These are phyloP conservation scores for Kluyveromyces siamensis DNA, from an alignment of 805 yeast genomes.

Conservation along the genomic window DNA sequence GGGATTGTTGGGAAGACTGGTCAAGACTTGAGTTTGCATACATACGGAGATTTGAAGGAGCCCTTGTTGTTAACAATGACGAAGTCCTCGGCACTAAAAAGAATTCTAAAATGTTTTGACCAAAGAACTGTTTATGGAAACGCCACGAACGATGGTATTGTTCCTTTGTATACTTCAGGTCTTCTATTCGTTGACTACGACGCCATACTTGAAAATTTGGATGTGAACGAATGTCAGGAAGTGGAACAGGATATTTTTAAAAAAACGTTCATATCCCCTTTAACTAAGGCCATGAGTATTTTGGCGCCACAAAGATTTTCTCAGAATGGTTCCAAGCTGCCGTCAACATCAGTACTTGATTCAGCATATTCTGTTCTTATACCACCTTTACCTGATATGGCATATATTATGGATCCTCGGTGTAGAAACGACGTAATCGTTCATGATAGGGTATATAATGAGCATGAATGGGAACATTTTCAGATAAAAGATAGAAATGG, in stretches of 20 bases:
- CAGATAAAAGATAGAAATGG: conserved; percentile 7
- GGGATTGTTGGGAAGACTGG: conserved; percentile 81
- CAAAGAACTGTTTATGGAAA: conserved; percentile 71
- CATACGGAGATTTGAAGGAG: conserved; percentile 31
- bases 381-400: conserved; percentile 60
- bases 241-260: conserved; percentile 16
- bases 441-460: conserved; percentile 59
- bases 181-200: conserved; percentile 60
- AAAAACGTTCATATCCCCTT: conserved; percentile 30
- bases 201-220: conserved; percentile 28
- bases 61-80: conserved; percentile 59
- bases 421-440: conserved; percentile 49
- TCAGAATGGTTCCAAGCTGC: conserved; percentile 31
- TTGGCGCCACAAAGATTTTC: conserved; percentile 32
- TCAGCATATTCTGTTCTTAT: conserved; percentile 58
- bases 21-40: conserved; percentile 57
- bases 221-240: conserved; percentile 4
- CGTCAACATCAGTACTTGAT: conserved; percentile 59
- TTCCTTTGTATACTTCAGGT: conserved; percentile 67
- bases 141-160: conserved; percentile 72
- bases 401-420: conserved; percentile 55
- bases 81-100: conserved; percentile 53
- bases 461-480: conserved; percentile 37
- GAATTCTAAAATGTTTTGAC: conserved; percentile 43
- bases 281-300: conserved; percentile 37